Evolutionary conservation across 495 filamentous ascomycete genomes (phyloP).

Genomic region (Xylona heveae): DNA sequence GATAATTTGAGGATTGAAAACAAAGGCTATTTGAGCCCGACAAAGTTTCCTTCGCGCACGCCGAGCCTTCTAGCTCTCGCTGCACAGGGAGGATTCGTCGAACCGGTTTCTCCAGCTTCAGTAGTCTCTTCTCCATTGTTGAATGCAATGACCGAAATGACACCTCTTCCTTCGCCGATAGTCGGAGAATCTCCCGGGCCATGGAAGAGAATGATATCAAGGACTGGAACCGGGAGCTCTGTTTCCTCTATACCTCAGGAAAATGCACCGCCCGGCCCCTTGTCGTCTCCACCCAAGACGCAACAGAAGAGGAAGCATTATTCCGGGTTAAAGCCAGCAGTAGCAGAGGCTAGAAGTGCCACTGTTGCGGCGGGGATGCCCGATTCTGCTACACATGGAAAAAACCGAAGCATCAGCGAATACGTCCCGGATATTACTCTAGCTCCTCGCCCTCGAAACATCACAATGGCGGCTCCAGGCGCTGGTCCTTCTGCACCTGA

Average conservation of each 20-base stretch:
- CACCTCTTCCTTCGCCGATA: conserved; percentile 76
- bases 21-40: conserved; percentile 13
- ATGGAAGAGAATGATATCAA: conserved; percentile 29
- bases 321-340: conserved; percentile 12
- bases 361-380: conserved; percentile 11
- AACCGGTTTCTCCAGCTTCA: conserved; percentile 38
- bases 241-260: conserved; percentile 21
- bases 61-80: conserved; percentile 26
- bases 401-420: conserved; percentile 74
- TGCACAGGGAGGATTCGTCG: conserved; percentile 20
- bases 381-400: conserved; percentile 22
- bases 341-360: conserved; percentile 7
- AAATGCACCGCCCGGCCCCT: conserved; percentile 29
- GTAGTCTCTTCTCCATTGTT: conserved; percentile 47
- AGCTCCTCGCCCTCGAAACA: conserved; percentile 41
- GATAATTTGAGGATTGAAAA: conserved; percentile 8
- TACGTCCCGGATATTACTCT: conserved; percentile 53
- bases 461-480: conserved; percentile 42
- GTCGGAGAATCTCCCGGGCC: conserved; percentile 49
- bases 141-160: conserved; percentile 71
- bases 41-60: conserved; percentile 25
- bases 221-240: conserved; percentile 18
- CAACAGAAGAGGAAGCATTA: conserved; percentile 27
- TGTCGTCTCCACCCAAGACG: conserved; percentile 1
- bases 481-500: conserved; percentile 19